Base-by-base conservation (phyloP, 345 rosid species). In the Dipteronia dyeriana region DNA sequence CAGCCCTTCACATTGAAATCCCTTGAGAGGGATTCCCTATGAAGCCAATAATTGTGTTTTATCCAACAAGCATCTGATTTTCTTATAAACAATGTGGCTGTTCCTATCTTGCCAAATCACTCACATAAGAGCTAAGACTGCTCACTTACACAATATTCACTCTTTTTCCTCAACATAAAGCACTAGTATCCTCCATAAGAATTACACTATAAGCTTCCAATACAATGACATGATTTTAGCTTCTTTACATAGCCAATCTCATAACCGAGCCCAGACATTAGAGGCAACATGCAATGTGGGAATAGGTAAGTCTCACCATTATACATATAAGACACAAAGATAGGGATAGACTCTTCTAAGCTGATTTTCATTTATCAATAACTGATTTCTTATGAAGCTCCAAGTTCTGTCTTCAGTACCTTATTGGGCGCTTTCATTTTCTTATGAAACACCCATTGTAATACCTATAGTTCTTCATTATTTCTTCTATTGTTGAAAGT, bases 341-440 rank as follows among this genome's bases (percentile, higher is more conserved):
- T 51, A 51, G 56, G 56, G n/a, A 51, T 51, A 16, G 56, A 51
- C 19, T 51, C 56, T 1, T 51, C 56, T 51, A 14, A 51, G 56
- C 54, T 51, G 56, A 51, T 51, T 51, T 51, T 16, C 56, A 51
- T 51, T 51, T 51, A 38, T 22, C 53, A 14, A 0, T 57, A 23
- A 23, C 49, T 54, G 51, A 56, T 71, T 71, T 72, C 66, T 38
- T 12, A 72, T 13, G 41, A 34, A 38, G 53, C 31, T 38, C 41
- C 20, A 19, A 8, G 60, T 56, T 34, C 53, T 10, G 1, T 2
- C 22, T 38, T 57, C 41, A 29, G 14, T 43, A 10, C 53, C 29
- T 38, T 11, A 31, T 57, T 57, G 51, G 10, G 22, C 29, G 3
- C 53, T 1, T 51, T n/a, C 31, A 13, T 13, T n/a, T 22, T 20